Percentiles rank a stretch among this genome's conserved stretches.
Evolutionary conservation across 805 yeast genomes (phyloP).

Genomic region (Hanseniaspora clermontiae): DNA sequence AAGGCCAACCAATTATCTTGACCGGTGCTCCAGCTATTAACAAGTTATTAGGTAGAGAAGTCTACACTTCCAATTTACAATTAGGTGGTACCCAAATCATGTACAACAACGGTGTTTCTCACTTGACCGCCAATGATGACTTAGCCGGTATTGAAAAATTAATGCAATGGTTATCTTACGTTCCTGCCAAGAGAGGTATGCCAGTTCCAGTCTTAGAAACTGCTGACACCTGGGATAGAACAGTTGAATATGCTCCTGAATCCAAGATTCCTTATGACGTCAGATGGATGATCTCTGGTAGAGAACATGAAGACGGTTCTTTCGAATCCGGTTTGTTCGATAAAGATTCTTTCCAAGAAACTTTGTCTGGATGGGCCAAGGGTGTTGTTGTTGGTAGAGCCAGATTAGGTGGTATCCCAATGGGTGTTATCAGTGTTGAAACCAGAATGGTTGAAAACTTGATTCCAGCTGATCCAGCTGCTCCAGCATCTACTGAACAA

Average conservation of each 20-base stretch:
- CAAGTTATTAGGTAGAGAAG: slow-evolving; percentile 92
- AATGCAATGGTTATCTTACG: slow-evolving; percentile 87
- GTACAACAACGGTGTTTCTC: slow-evolving; percentile 98
- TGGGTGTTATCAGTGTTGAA: slow-evolving; percentile 96
- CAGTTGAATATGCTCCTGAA: slow-evolving; percentile 66
- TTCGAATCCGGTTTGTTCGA: slow-evolving; percentile 87
- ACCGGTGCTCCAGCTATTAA: slow-evolving; percentile 99
- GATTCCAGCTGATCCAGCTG: slow-evolving; percentile 96
- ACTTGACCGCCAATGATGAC: slow-evolving; percentile 91
- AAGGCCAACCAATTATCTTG: slow-evolving; percentile 95
- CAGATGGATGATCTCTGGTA: slow-evolving; percentile 88
- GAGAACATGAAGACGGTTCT: slow-evolving; percentile 46
- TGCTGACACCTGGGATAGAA: slow-evolving; percentile 88
- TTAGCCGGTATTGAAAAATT: slow-evolving; percentile 91
- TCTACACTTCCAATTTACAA: slow-evolving; percentile 90
- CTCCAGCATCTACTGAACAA: slow-evolving; percentile 83
- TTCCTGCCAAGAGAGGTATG: slow-evolving; percentile 79
- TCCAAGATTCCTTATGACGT: slow-evolving; percentile 72
- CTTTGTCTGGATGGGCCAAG: slow-evolving; percentile 95
- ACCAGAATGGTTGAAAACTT: slow-evolving; percentile 80
- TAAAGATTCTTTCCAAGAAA: slow-evolving; percentile 85
- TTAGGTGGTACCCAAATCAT: slow-evolving; percentile 98
- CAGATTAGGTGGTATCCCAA: slow-evolving; percentile 94
- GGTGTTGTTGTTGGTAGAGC: slow-evolving; percentile 99
- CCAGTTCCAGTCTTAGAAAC: slow-evolving; percentile 83